Base-by-base conservation (phyloP, 495 filamentous ascomycete species). In the Geopyxis carbonaria region DNA sequence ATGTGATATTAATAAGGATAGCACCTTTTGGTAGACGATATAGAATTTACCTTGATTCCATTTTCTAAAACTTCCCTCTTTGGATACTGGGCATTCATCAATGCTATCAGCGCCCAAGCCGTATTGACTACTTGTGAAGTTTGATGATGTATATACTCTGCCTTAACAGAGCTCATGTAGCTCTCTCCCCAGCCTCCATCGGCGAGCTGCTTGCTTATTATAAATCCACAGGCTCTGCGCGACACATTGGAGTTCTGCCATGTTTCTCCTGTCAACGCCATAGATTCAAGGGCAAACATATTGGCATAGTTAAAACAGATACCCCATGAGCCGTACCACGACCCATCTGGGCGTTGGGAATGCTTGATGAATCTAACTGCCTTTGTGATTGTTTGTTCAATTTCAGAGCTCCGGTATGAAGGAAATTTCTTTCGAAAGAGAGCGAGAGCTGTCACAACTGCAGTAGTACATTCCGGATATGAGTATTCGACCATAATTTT, bases 181-280 rank as follows among this genome's bases (percentile, higher is more conserved):
- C 77, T 86, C 59, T 97, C 91, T 5, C 89, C 93, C 89, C 89
- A 97, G 18, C 91, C 89, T 14, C 87, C 89, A 51, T 97, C 89
- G 2, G 67, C 73, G 49, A 73, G 71, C 57, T 94, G 89, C 45
- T 80, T 78, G 8, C 70, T 70, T 22, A 95, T 47, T 25, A 97
- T 62, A 58, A 95, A 97, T 2, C 82, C 69, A 51, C 89, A 94
- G 0, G 76, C 89, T 21, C 69, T 70, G 34, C 73, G 72, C 22
- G 83, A 68, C 40, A 72, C 59, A 2, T 65, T 60, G 48, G 78
- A 85, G 42, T 75, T 92, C 32, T 64, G 62, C 46, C 86, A 92
- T 0, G 63, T 78, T 61, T 93, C 83, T 2, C 84, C 84, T 13
- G 80, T 73, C 42, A 76, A 80, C 19, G 73, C 70, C 27, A 97